These are phyloP conservation scores for Exophiala lecanii-corni DNA, from an alignment of 2,329 filamentous ascomycete genomes.

Conservation along the genomic window DNA sequence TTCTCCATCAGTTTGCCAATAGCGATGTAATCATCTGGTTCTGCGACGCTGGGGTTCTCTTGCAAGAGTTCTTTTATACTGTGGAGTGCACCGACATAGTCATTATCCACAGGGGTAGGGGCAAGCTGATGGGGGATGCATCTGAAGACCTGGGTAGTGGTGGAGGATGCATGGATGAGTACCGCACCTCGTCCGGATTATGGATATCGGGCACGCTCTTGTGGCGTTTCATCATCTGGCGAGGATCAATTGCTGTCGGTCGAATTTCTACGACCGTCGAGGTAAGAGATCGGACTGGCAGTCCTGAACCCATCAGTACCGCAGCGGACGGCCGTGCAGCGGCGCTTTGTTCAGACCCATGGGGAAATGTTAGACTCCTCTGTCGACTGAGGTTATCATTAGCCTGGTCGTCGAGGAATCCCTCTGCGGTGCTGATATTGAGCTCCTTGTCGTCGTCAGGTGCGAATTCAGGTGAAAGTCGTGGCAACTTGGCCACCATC, in stretches of 20 bases:
- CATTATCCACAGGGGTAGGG: slow-evolving; percentile 68
- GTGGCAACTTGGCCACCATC: slow-evolving; percentile 11
- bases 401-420: slow-evolving; percentile 32
- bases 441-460: slow-evolving; percentile 10
- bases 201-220: slow-evolving; percentile 43
- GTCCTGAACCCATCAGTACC: slow-evolving; percentile 19
- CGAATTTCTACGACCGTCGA: slow-evolving; percentile 22
- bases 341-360: slow-evolving; percentile 38
- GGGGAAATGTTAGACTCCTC: slow-evolving; percentile 83
- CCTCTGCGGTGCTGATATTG: not conserved
- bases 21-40: slow-evolving; percentile 70
- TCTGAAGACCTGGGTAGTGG: slow-evolving; percentile 36
- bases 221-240: slow-evolving; percentile 39
- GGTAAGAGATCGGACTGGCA: slow-evolving; percentile 26
- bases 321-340: slow-evolving; percentile 45
- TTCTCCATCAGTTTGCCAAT: slow-evolving; percentile 83
- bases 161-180: slow-evolving; percentile 37
- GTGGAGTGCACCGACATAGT: slow-evolving; percentile 75
- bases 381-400: slow-evolving; percentile 63
- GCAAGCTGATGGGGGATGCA: slow-evolving; percentile 51
- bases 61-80: slow-evolving; percentile 79
- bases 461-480: slow-evolving; percentile 13
- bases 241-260: slow-evolving; percentile 30
- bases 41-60: slow-evolving; percentile 66
- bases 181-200: slow-evolving; percentile 38